Percentiles rank a stretch among this genome's conserved stretches.
These are phyloP conservation scores for Plectranthus barbatus DNA, from an alignment of 257 asterid genomes.

Conservation along the genomic window DNA sequence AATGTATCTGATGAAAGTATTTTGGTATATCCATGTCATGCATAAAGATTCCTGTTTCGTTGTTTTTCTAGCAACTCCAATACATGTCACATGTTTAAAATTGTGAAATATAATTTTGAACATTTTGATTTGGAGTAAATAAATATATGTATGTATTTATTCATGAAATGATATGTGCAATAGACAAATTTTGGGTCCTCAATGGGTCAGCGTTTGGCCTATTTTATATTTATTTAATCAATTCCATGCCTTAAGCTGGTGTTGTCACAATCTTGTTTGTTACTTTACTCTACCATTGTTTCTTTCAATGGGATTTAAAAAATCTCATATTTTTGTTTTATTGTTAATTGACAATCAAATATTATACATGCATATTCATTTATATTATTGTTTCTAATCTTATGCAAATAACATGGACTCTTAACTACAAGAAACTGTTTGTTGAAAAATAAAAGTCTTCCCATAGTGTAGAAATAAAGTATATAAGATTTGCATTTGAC, in stretches of 20 bases:
- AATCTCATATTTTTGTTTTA: background rate
- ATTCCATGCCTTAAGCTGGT: background rate
- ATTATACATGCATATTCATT: background rate
- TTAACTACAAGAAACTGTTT: background rate
- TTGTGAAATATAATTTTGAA: too few species aligned
- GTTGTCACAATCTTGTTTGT: slow-evolving; percentile 13
- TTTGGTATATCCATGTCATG: too few species aligned
- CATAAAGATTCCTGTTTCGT: too few species aligned
- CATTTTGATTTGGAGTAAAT: background rate
- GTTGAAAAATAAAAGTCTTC: too few species aligned
- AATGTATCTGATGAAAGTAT: too few species aligned
- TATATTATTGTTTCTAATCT: background rate
- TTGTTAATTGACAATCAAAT: background rate
- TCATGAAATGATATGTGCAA: background rate
- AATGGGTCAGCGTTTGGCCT: background rate
- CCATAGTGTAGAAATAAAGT: too few species aligned
- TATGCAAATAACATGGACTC: background rate
- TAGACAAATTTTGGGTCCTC: slow-evolving; percentile 2
- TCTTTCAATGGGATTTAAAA: background rate
- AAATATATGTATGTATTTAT: background rate
- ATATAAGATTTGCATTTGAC: too few species aligned
- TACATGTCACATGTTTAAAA: slow-evolving; percentile 6
- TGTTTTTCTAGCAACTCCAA: too few species aligned
- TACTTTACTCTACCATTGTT: background rate
- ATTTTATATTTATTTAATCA: background rate